Conservation (phyloP, 345 rosid species). For the Rubroshorea leprosula region DNA sequence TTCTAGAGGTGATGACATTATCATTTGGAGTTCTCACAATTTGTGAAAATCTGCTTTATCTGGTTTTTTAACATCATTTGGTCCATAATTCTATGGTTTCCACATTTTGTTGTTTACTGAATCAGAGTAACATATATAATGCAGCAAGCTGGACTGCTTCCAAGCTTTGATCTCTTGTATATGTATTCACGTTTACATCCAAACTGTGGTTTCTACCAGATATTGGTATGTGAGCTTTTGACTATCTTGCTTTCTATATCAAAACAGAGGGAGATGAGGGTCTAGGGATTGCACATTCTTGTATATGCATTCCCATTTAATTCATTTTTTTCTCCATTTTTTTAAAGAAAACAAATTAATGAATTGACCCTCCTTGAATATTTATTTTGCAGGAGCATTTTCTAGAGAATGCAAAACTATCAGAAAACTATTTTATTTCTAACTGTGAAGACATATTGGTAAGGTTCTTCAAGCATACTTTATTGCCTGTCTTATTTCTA, state of each 20-base stretch:
- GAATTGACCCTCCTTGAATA: background rate
- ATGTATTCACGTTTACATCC: constrained; percentile 74
- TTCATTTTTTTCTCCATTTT: background rate
- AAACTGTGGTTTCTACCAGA: constrained; percentile 42
- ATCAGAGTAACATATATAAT: constrained; percentile 17
- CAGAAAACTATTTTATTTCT: constrained; percentile 74
- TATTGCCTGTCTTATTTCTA: background rate
- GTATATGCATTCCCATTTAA: too few species aligned
- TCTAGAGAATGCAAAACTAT: constrained; percentile 73
- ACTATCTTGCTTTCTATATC: background rate
- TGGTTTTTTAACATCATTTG: background rate
- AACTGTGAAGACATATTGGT: constrained; percentile 78
- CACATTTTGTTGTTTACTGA: constrained; percentile 22
- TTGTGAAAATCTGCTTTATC: background rate
- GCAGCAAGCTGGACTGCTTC: constrained; percentile 87
- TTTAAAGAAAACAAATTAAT: background rate
- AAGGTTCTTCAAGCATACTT: constrained; percentile 9
- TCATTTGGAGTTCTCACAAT: constrained; percentile 4
- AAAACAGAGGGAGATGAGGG: background rate
- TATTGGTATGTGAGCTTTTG: constrained; percentile 43
- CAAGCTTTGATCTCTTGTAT: constrained; percentile 65
- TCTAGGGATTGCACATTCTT: background rate
- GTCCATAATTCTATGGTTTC: background rate
- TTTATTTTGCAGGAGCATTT: constrained; percentile 65
- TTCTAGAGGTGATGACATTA: constrained; percentile 49